A percentile compares a stretch with the other conserved stretches of the same genome.
These are phyloP conservation scores for Oldenlandia corymbosa DNA, from an alignment of 257 asterid genomes.

Conservation along the genomic window DNA sequence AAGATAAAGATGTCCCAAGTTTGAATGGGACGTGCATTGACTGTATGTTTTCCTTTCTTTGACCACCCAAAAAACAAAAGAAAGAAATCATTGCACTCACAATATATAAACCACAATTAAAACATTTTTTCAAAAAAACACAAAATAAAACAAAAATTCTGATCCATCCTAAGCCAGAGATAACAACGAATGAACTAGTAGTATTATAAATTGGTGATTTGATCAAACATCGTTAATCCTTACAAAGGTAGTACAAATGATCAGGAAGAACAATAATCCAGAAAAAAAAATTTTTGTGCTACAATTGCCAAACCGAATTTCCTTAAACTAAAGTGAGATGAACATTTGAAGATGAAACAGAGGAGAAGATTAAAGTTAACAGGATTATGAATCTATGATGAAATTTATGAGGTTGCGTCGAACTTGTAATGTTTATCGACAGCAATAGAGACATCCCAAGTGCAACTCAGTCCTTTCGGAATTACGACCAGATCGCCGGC, in stretches of 20 bases:
- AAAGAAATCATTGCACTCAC: too few species aligned
- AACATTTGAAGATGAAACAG: constrained; percentile 29
- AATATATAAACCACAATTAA: background rate
- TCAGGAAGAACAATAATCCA: background rate
- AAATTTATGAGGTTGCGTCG: constrained; percentile 22
- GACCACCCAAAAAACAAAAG: constrained; percentile 21
- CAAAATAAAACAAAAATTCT: too few species aligned
- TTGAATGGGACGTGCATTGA: constrained; percentile 39
- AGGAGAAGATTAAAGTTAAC: background rate
- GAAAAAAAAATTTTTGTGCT: background rate
- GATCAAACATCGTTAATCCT: too few species aligned
- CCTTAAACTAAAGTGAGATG: too few species aligned
- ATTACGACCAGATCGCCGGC: constrained; percentile 81
- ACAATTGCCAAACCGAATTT: background rate
- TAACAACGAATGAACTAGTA: background rate
- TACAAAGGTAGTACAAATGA: background rate
- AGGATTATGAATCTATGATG: background rate
- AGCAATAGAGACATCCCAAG: constrained; percentile 79
- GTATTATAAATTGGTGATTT: too few species aligned
- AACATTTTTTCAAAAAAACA: too few species aligned
- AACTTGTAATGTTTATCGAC: constrained; percentile 88
- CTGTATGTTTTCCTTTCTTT: constrained; percentile 31
- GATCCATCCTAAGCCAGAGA: background rate
- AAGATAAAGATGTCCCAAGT: constrained; percentile 22
- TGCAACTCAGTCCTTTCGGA: constrained; percentile 84